Conservation (phyloP, 441 rosid species). For the Hura crepitans region DNA sequence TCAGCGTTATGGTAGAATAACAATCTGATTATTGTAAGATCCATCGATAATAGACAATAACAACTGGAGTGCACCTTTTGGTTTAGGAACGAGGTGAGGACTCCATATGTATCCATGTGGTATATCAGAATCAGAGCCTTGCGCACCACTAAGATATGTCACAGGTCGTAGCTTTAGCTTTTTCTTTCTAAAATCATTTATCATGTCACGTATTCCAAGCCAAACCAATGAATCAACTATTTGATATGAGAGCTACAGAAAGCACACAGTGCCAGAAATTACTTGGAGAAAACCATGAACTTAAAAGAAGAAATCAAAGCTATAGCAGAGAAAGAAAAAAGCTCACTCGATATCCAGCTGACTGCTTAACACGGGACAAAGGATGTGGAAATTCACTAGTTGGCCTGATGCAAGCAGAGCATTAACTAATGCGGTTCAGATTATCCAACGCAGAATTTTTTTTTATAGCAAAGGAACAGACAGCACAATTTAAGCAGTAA, state of each 20-base stretch:
- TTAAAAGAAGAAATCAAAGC: background rate
- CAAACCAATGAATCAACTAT: slow-evolving; percentile 94
- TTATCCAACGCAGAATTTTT: slow-evolving; percentile 23
- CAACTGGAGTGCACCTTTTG: slow-evolving; percentile 61
- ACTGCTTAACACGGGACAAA: slow-evolving; percentile 93
- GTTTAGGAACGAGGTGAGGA: slow-evolving; percentile 97
- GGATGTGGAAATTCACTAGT: slow-evolving; percentile 99
- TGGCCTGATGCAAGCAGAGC: slow-evolving; percentile 54
- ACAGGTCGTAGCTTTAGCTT: slow-evolving; percentile 93
- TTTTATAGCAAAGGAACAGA: slow-evolving; percentile 21
- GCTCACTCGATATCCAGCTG: slow-evolving; percentile 95
- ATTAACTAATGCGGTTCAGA: slow-evolving; percentile 27
- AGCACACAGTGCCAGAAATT: slow-evolving; percentile 17
- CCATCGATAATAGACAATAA: slow-evolving; percentile 3
- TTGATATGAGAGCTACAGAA: slow-evolving; percentile 86
- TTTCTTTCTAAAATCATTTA: slow-evolving; percentile 91
- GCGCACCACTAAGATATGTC: slow-evolving; percentile 95
- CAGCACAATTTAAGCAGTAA: slow-evolving; percentile 12
- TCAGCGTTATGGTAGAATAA: background rate
- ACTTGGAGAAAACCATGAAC: slow-evolving; percentile 15
- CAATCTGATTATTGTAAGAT: background rate
- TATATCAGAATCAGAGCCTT: slow-evolving; percentile 74
- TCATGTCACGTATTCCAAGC: slow-evolving; percentile 98
- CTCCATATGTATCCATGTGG: slow-evolving; percentile 99
- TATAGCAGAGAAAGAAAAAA: slow-evolving; percentile 12